These are phyloP conservation scores for Strigomonas culicis DNA, from an alignment of 208 protist species.

Conservation along the genomic window DNA sequence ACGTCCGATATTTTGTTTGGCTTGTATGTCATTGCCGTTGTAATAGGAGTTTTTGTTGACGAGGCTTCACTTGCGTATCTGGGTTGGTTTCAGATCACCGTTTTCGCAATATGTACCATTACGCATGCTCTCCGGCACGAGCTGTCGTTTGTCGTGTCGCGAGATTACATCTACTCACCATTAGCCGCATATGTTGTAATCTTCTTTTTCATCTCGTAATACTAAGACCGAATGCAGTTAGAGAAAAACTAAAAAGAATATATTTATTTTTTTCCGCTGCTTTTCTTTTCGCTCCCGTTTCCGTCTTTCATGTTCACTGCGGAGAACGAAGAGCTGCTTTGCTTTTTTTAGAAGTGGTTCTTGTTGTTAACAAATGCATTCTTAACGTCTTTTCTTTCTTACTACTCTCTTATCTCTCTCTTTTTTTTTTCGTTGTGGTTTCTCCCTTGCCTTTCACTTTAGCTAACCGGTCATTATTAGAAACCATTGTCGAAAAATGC, in stretches of 20 bases:
- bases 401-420: background rate
- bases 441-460: background rate
- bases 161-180: too few relatives aligned
- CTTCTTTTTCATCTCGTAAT: background rate
- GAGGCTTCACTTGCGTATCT: background rate
- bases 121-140: background rate
- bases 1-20: background rate
- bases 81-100: background rate
- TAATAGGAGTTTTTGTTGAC: slow-evolving; percentile 2
- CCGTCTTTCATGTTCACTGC: background rate
- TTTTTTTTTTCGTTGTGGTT: background rate
- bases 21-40: background rate
- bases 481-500: slow-evolving; percentile 18
- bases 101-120: background rate
- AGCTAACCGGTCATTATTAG: too few relatives aligned
- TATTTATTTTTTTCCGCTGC: background rate
- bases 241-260: slow-evolving; percentile 3
- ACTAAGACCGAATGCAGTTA: background rate
- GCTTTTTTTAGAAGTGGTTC: background rate
- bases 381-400: background rate
- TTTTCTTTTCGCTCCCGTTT: background rate
- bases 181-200: too few relatives aligned
- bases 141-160: too few relatives aligned
- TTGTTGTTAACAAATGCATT: background rate
- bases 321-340: background rate